Percentiles rank a stretch among this genome's conserved stretches.
phyloP scores from a whole-genome alignment of 495 filamentous ascomycete genomes.

The Diplogelasinospora grovesii region DNA sequence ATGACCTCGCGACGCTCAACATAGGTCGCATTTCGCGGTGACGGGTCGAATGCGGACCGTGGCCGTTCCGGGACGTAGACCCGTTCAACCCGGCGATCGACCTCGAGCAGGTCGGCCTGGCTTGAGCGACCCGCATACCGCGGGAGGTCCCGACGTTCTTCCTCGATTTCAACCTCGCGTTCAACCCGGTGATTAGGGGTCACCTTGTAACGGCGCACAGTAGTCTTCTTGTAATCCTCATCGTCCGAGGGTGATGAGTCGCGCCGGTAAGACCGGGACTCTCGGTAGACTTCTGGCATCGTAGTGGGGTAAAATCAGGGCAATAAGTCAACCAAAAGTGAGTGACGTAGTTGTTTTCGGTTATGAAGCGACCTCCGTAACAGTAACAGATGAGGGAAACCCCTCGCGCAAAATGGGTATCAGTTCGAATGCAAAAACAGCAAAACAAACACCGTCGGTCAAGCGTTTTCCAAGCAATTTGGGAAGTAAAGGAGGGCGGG shows the following conservation, averaged over 20 bases:
- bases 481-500: neutral
- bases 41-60: conserved; percentile 35
- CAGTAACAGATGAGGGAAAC: no score
- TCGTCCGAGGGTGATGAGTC: conserved; percentile 43
- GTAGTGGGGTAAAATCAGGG: no score
- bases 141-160: conserved; percentile 42
- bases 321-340: no score
- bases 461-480: no score
- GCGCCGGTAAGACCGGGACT: conserved; percentile 36
- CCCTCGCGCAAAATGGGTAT: no score
- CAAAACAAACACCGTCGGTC: neutral
- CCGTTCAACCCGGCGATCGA: conserved; percentile 42
- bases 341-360: no score
- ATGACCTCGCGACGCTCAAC: conserved; percentile 20
- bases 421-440: neutral
- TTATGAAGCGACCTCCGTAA: no score
- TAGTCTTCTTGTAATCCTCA: conserved; percentile 41
- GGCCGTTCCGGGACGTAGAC: conserved; percentile 39
- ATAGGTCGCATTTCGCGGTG: conserved; percentile 31
- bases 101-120: conserved; percentile 35
- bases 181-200: conserved; percentile 34
- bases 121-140: conserved; percentile 32
- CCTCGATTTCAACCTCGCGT: conserved; percentile 40
- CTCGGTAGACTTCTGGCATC: conserved; percentile 44
- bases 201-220: conserved; percentile 51